Conservation (phyloP, 1,139 yeast genomes). For the Blastobotrys malaysiensis region DNA sequence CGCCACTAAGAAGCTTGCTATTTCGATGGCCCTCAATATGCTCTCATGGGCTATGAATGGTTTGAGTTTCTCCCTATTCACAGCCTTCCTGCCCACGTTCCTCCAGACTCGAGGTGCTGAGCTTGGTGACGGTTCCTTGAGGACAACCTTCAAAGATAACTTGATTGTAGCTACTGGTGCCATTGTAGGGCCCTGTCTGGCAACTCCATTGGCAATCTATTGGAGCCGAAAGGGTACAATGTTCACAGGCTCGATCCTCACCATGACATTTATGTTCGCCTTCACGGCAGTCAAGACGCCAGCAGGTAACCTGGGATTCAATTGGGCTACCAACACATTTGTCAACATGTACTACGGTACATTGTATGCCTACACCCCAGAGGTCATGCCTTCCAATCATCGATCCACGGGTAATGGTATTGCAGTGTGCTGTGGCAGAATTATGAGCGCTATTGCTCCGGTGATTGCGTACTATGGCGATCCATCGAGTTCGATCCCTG, state of each 20-base stretch:
- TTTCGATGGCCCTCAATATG: constrained; percentile 41
- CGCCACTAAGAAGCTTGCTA: constrained; percentile 36
- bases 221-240: constrained; percentile 55
- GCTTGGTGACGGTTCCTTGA: constrained; percentile 36
- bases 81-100: constrained; percentile 47
- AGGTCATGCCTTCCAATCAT: constrained; percentile 50
- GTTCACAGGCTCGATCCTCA: constrained; percentile 47
- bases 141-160: constrained; percentile 46
- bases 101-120: constrained; percentile 44
- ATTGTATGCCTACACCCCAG: constrained; percentile 55
- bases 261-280: constrained; percentile 55
- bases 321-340: constrained; percentile 46
- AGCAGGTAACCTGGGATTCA: constrained; percentile 48
- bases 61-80: constrained; percentile 47
- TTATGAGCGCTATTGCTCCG: constrained; percentile 48
- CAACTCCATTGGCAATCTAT: constrained; percentile 34
- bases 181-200: constrained; percentile 54
- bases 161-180: constrained; percentile 46
- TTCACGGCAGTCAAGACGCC: constrained; percentile 50
- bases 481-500: constrained; percentile 44
- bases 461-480: constrained; percentile 45
- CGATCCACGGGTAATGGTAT: constrained; percentile 54
- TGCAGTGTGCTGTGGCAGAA: constrained; percentile 43
- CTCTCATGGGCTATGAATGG: constrained; percentile 50
- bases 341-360: constrained; percentile 51